Percentiles rank a stretch among this genome's conserved stretches.
Evolutionary conservation across 2,329 filamentous ascomycete species (phyloP).

Genomic region (Xylaria sp.): DNA sequence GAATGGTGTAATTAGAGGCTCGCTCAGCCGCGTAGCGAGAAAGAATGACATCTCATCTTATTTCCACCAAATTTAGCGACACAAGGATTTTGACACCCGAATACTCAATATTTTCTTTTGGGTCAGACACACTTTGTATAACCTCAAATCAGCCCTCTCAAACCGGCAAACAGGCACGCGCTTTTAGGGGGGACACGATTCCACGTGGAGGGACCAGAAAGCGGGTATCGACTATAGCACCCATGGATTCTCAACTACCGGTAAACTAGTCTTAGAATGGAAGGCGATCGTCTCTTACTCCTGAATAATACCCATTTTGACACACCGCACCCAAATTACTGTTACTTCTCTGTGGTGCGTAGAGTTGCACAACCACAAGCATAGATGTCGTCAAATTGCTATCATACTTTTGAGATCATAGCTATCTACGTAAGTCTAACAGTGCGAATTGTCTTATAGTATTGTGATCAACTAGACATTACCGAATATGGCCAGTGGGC

Average conservation of each 20-base stretch:
- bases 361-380: background rate
- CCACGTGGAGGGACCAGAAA: background rate
- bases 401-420: background rate
- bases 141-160: background rate
- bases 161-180: background rate
- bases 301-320: background rate
- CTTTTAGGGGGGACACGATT: background rate
- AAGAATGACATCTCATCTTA: too few relatives aligned
- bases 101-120: background rate
- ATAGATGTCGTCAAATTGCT: background rate
- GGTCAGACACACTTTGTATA: background rate
- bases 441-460: background rate
- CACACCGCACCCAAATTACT: background rate
- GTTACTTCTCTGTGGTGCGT: background rate
- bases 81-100: background rate
- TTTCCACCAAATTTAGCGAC: too few relatives aligned
- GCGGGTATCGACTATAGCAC: too few relatives aligned
- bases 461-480: slow-evolving; percentile 14
- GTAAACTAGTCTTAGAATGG: background rate
- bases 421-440: background rate
- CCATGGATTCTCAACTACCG: background rate
- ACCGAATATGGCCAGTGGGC: background rate
- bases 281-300: background rate
- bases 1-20: too few relatives aligned
- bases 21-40: too few relatives aligned